Evolutionary conservation across 1,284 basidiomycete genomes (phyloP).

Genomic region (Rhodotorula sp.): DNA sequence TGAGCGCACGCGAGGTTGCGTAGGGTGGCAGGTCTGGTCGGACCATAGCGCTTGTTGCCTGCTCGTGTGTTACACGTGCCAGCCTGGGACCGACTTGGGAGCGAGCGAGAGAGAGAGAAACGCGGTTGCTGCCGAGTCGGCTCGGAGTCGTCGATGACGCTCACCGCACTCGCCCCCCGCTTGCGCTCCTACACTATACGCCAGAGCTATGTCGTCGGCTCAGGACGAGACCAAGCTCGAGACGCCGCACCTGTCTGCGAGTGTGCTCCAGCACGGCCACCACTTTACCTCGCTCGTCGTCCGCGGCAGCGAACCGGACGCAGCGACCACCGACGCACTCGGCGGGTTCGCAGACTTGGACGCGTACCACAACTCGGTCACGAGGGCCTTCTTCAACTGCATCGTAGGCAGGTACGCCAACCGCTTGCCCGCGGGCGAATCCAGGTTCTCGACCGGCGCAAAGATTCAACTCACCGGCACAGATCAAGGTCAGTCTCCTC

Average conservation of each 20-base stretch:
- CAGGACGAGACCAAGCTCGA: slow-evolving; percentile 9
- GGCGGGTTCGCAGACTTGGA: slow-evolving; percentile 19
- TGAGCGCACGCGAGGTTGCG: too few species aligned
- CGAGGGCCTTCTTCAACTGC: slow-evolving; percentile 28
- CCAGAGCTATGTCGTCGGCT: neutral
- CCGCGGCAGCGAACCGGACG: neutral
- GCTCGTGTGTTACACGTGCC: too few species aligned
- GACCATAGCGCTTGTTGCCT: too few species aligned
- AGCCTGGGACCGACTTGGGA: too few species aligned
- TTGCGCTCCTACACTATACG: neutral
- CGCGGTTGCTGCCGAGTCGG: too few species aligned
- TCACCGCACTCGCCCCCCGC: neutral
- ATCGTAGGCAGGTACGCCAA: slow-evolving; percentile 36
- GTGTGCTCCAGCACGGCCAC: slow-evolving; percentile 31
- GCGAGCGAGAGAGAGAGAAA: too few species aligned
- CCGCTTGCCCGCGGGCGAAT: slow-evolving; percentile 29
- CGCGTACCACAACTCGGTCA: slow-evolving; percentile 17
- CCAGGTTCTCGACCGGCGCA: neutral
- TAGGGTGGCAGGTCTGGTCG: too few species aligned
- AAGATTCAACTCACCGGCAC: slow-evolving; percentile 13
- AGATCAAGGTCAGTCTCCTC: slow-evolving; percentile 8
- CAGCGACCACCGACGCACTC: slow-evolving; percentile 21
- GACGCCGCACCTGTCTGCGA: slow-evolving; percentile 8
- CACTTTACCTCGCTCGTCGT: slow-evolving; percentile 24
- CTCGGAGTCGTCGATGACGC: too few species aligned